Conservation (phyloP, 2,329 filamentous ascomycete genomes). For the Nemania diffusa region DNA sequence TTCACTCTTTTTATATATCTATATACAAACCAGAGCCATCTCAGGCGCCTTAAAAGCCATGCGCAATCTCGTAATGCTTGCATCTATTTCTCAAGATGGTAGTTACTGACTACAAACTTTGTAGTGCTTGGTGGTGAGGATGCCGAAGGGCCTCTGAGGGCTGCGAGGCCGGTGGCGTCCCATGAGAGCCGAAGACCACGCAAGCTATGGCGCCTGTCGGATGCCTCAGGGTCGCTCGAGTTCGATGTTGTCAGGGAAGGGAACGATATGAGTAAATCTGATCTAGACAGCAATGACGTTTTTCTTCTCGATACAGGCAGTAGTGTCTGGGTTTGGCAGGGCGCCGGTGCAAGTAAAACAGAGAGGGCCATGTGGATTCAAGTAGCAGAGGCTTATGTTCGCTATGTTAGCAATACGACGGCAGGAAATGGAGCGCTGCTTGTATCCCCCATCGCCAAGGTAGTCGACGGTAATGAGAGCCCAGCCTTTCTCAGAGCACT, state of each 20-base stretch:
- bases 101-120: background rate
- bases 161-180: constrained; percentile 39
- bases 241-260: constrained; percentile 70
- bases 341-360: constrained; percentile 63
- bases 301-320: constrained; percentile 70
- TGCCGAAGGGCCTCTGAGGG: constrained; percentile 46
- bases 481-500: constrained; percentile 62
- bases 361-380: constrained; percentile 71
- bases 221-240: constrained; percentile 65
- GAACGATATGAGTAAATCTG: constrained; percentile 54
- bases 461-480: constrained; percentile 66
- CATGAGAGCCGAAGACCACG: constrained; percentile 45
- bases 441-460: constrained; percentile 65
- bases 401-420: constrained; percentile 54
- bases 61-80: background rate
- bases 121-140: constrained; percentile 60
- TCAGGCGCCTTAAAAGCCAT: background rate
- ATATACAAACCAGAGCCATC: too few species aligned
- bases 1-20: too few species aligned
- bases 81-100: background rate
- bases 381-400: constrained; percentile 66
- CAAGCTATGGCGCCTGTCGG: constrained; percentile 71
- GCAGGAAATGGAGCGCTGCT: constrained; percentile 52
- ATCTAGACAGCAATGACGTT: constrained; percentile 69
- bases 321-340: constrained; percentile 74